A percentile compares a stretch with the other conserved stretches of the same genome.
These are phyloP conservation scores for Cladochytrium replicatum DNA, from an alignment of 192 early-diverging fungal genomes.

Conservation along the genomic window DNA sequence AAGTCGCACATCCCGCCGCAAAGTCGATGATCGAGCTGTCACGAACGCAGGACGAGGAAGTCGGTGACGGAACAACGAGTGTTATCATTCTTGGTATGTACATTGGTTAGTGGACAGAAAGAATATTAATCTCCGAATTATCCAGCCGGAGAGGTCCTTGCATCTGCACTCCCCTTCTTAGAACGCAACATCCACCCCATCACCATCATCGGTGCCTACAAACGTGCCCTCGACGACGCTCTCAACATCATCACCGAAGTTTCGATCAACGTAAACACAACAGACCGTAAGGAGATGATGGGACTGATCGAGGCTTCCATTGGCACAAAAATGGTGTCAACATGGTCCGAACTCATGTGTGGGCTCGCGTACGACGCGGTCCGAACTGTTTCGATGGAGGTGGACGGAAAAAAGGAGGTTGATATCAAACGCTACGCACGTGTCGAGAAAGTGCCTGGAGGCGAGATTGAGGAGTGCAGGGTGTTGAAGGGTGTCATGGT, in stretches of 20 bases:
- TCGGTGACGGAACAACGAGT: slow-evolving; percentile 97
- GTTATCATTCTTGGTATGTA: slow-evolving; percentile 91
- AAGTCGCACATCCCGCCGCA: slow-evolving; percentile 99
- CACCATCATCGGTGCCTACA: slow-evolving; percentile 88
- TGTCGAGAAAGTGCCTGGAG: slow-evolving; percentile 97
- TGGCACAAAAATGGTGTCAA: slow-evolving; percentile 93
- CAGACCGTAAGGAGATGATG: slow-evolving; percentile 82
- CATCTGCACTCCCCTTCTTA: slow-evolving; percentile 81
- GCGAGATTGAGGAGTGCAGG: slow-evolving; percentile 89
- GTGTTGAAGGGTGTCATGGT: slow-evolving; percentile 97
- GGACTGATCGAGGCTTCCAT: slow-evolving; percentile 82
- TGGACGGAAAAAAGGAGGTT: slow-evolving; percentile 73
- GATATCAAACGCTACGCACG: slow-evolving; percentile 98
- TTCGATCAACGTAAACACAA: slow-evolving; percentile 72
- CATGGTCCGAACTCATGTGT: slow-evolving; percentile 98
- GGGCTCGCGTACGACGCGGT: slow-evolving; percentile 90
- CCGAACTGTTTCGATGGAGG: slow-evolving; percentile 65
- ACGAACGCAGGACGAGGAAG: slow-evolving; percentile 99
- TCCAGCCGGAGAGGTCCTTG: slow-evolving; percentile 89
- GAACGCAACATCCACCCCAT: slow-evolving; percentile 98
- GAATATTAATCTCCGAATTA: too few species aligned
- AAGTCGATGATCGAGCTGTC: slow-evolving; percentile 99
- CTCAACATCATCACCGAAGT: slow-evolving; percentile 76
- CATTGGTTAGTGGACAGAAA: too few species aligned
- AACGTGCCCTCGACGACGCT: slow-evolving; percentile 88